Percentiles rank a stretch among this genome's conserved stretches.
These are phyloP conservation scores for Alternaria sp. DNA, from an alignment of 2,329 filamentous ascomycete species.

Conservation along the genomic window DNA sequence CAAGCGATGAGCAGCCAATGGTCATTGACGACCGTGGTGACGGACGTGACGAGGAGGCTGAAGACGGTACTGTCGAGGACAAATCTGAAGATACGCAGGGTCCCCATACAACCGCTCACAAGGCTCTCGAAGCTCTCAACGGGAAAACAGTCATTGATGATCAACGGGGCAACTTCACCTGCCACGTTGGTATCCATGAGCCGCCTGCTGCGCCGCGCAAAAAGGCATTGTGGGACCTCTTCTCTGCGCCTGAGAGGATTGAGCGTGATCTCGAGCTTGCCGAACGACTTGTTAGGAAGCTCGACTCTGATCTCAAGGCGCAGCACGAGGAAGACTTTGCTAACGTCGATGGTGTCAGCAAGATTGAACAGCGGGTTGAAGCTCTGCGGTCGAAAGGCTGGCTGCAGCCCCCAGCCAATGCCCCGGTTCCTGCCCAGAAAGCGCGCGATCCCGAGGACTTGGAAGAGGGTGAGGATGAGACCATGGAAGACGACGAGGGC, in stretches of 20 bases:
- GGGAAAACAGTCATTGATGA: constrained; percentile 97
- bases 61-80: constrained; percentile 66
- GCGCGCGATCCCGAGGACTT: constrained; percentile 69
- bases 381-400: constrained; percentile 78
- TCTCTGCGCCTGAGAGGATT: constrained; percentile 91
- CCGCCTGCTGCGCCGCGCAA: constrained; percentile 86
- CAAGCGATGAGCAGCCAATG: constrained; percentile 72
- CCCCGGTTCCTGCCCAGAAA: constrained; percentile 65
- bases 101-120: constrained; percentile 72
- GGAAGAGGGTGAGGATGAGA: constrained; percentile 77
- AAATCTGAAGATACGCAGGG: constrained; percentile 55
- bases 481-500: constrained; percentile 70
- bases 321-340: constrained; percentile 61
- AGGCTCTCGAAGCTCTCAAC: constrained; percentile 92
- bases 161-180: constrained; percentile 92
- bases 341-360: constrained; percentile 71
- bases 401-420: constrained; percentile 71
- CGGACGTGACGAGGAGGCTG: constrained; percentile 72
- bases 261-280: constrained; percentile 89
- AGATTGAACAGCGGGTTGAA: constrained; percentile 88
- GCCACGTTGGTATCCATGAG: constrained; percentile 95
- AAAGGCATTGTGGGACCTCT: constrained; percentile 96
- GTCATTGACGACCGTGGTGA: constrained; percentile 74
- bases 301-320: constrained; percentile 83
- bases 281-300: constrained; percentile 80